Evolutionary conservation across 2,329 filamentous ascomycete genomes (phyloP), one percentile per base, ranked within the genome.

Genomic region (Thermomyces lanuginosus): DNA sequence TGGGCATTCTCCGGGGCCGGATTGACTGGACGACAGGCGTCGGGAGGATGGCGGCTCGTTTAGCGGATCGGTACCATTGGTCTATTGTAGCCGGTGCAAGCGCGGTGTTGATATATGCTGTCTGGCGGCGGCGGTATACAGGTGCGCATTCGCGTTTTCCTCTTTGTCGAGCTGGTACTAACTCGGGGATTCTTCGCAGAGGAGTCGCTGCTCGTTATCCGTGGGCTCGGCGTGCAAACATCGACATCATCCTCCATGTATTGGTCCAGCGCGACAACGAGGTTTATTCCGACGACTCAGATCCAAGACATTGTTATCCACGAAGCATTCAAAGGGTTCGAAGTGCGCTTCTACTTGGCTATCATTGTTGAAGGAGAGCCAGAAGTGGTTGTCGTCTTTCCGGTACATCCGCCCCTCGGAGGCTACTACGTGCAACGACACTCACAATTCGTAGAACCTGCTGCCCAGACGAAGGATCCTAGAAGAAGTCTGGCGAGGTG

Each of bases 231-330:
- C 5, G 76, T 98, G 27, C 89, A 98, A 59, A 93, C 82, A 2
- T 76, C 70, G 5, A 76, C 74, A 1, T 74, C 71, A 15, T 72
- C 74, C 6, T 53, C 64, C 1, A 76, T 72, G 6, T 82, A 80
- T 43, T 61, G 84, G 5, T 63, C 64, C 19, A 60, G 61, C 6
- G 56, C 67, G 2, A 62, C 64, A 1, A 77, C 72, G n/a, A 60
- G 73, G 26, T 81, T 80, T 51, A 95, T 98, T 32, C 86, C 89
- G 1, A 92, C 86, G 0, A 79, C 77, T 22, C 75, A 81, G 53
- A 91, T 98, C 31, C 80, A 80, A 46, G 89, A 98, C 49, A 76
- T 98, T 30, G 71, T 93, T 28, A 79, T 98, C 26, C 83, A 93
- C 49, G 89, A 98, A 60, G 89, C 84, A 3, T 95, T 95, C 53